These are phyloP conservation scores for Aspergillus nomiae DNA, from an alignment of 2,329 filamentous ascomycete genomes.

Conservation along the genomic window DNA sequence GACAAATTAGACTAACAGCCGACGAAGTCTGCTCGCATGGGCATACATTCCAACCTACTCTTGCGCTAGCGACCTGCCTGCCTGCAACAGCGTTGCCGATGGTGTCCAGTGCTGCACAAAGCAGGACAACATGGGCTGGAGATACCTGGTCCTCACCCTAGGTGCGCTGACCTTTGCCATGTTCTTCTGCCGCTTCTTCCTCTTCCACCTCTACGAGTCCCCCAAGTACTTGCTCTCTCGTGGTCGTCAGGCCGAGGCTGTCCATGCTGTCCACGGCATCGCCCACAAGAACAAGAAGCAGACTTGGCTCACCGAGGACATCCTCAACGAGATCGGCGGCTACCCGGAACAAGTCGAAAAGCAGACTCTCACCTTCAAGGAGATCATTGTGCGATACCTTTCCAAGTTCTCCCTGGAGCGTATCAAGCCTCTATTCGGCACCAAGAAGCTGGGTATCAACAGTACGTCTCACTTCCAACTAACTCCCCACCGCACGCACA, in stretches of 20 bases:
- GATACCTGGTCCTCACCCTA: slow-evolving; percentile 70
- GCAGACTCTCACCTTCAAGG: slow-evolving; percentile 42
- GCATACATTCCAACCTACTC: slow-evolving; percentile 71
- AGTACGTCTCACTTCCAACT: slow-evolving; percentile 47
- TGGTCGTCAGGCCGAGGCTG: slow-evolving; percentile 76
- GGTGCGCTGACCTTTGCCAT: slow-evolving; percentile 73
- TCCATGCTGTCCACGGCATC: slow-evolving; percentile 77
- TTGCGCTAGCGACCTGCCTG: slow-evolving; percentile 37
- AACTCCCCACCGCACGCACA: slow-evolving; percentile 45
- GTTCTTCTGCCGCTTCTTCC: slow-evolving; percentile 75
- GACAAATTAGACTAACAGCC: not conserved
- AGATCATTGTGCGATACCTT: slow-evolving; percentile 63
- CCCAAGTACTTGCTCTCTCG: slow-evolving; percentile 78
- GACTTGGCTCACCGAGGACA: slow-evolving; percentile 76
- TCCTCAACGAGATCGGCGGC: slow-evolving; percentile 58
- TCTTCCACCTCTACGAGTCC: slow-evolving; percentile 82
- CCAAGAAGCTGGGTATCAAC: slow-evolving; percentile 50
- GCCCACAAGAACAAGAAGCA: slow-evolving; percentile 68
- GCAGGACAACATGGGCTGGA: slow-evolving; percentile 70
- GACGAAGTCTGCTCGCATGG: slow-evolving; percentile 62
- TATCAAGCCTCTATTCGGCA: slow-evolving; percentile 64
- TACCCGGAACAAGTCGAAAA: slow-evolving; percentile 45
- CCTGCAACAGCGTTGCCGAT: slow-evolving; percentile 32
- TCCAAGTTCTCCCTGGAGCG: slow-evolving; percentile 68
- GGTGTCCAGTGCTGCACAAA: slow-evolving; percentile 45